Evolutionary conservation across 495 filamentous ascomycete species (phyloP).

Genomic region (Letharia lupina): DNA sequence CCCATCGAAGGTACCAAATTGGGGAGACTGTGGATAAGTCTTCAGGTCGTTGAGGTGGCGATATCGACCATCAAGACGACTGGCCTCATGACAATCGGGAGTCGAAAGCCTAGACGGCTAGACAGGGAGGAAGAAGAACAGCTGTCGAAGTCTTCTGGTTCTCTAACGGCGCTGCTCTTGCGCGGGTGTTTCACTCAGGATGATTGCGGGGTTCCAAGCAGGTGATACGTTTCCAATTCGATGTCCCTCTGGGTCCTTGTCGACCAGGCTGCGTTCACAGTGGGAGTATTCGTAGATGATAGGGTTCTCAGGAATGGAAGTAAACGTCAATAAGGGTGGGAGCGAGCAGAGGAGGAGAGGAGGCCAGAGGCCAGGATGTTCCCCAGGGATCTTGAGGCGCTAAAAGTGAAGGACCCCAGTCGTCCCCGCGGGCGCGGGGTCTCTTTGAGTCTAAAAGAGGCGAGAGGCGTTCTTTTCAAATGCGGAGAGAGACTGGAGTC

Average conservation of each 20-base stretch:
- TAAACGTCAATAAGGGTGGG: neutral
- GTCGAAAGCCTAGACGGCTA: neutral
- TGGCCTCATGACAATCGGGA: neutral
- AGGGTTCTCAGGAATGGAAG: neutral
- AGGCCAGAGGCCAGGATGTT: constrained; percentile 5
- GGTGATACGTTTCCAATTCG: neutral
- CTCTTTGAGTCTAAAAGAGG: constrained; percentile 3
- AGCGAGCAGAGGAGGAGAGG: neutral
- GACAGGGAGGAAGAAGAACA: neutral
- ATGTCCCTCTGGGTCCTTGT: neutral
- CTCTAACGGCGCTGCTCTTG: neutral
- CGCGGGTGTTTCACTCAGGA: neutral
- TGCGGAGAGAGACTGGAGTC: constrained; percentile 7
- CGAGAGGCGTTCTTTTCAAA: constrained; percentile 14
- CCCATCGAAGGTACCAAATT: neutral
- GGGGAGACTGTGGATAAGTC: neutral
- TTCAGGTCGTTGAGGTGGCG: neutral
- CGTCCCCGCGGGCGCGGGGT: constrained; percentile 18
- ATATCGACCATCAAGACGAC: neutral
- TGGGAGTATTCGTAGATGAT: neutral
- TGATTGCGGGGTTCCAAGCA: neutral
- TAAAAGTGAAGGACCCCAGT: constrained; percentile 1
- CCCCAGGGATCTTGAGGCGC: constrained; percentile 11
- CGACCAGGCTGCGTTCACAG: neutral
- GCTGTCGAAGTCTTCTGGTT: neutral